These are phyloP conservation scores for Russula virescens DNA, from an alignment of 768 basidiomycete genomes.

Conservation along the genomic window DNA sequence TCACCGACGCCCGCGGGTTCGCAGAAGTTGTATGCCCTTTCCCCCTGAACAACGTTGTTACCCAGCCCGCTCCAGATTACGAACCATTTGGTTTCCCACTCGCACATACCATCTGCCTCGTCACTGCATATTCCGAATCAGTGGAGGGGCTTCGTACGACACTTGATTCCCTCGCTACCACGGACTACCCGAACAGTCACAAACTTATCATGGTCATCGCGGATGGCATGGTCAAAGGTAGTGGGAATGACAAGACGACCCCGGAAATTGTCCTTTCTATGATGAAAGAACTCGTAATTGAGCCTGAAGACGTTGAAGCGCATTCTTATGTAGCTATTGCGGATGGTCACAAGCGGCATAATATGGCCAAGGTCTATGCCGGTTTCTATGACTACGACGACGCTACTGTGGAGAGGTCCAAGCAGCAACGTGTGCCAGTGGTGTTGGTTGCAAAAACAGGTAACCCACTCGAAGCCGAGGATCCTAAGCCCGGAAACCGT, in stretches of 20 bases:
- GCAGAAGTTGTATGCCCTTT: slow-evolving; percentile 80
- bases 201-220: slow-evolving; percentile 93
- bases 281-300: slow-evolving; percentile 93
- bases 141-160: slow-evolving; percentile 95
- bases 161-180: slow-evolving; percentile 95
- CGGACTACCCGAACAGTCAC: slow-evolving; percentile 97
- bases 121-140: slow-evolving; percentile 97
- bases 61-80: slow-evolving; percentile 85
- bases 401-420: slow-evolving; percentile 79
- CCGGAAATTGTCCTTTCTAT: slow-evolving; percentile 91
- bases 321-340: slow-evolving; percentile 98
- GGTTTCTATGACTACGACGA: slow-evolving; percentile 97
- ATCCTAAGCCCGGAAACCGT: slow-evolving; percentile 94
- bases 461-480: slow-evolving; percentile 83
- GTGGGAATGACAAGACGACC: slow-evolving; percentile 81
- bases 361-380: slow-evolving; percentile 98
- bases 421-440: slow-evolving; percentile 96
- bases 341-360: slow-evolving; percentile 99
- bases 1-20: slow-evolving; percentile 51
- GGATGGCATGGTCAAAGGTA: slow-evolving; percentile 97
- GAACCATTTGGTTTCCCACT: slow-evolving; percentile 97
- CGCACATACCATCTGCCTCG: slow-evolving; percentile 89
- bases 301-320: slow-evolving; percentile 78
- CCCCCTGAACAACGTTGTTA: slow-evolving; percentile 85
- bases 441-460: slow-evolving; percentile 94